Conservation (phyloP, 2,329 filamentous ascomycete species). For the Passalora sequoiae region DNA sequence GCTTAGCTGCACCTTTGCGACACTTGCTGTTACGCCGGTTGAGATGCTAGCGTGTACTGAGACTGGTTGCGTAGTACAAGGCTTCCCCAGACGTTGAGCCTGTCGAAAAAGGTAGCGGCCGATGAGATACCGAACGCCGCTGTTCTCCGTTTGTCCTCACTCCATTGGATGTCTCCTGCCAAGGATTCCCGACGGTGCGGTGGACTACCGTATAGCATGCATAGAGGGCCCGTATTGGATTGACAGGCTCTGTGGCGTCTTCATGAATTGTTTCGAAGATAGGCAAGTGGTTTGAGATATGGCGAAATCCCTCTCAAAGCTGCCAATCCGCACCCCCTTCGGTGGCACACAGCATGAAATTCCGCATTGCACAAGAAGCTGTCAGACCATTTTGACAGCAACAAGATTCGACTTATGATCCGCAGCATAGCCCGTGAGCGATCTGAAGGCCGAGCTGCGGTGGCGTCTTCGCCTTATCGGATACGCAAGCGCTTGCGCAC, state of each 20-base stretch:
- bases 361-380: conserved; percentile 1
- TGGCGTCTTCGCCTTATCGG: too few relatives aligned
- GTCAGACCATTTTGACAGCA: conserved; percentile 2
- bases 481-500: conserved; percentile 9
- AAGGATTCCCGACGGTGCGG: conserved; percentile 4
- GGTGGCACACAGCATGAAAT: conserved; percentile 1
- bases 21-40: conserved; percentile 11
- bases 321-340: background rate
- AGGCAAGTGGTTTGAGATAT: conserved; percentile 2
- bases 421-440: too few relatives aligned
- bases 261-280: conserved; percentile 8
- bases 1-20: conserved; percentile 1
- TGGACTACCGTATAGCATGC: conserved; percentile 7
- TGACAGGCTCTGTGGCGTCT: conserved; percentile 4
- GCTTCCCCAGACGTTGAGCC: conserved; percentile 9
- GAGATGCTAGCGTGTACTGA: conserved; percentile 13
- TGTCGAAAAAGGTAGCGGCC: conserved; percentile 2
- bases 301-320: background rate
- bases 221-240: conserved; percentile 4
- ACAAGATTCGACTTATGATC: too few relatives aligned
- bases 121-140: conserved; percentile 6
- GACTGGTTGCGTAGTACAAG: conserved; percentile 4
- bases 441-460: too few relatives aligned
- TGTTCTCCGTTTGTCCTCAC: too few relatives aligned
- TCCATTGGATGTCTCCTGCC: conserved; percentile 12